A percentile compares a stretch with the other conserved stretches of the same genome.
phyloP scores from a whole-genome alignment of 257 asterid genomes.

The Lycium barbarum region DNA sequence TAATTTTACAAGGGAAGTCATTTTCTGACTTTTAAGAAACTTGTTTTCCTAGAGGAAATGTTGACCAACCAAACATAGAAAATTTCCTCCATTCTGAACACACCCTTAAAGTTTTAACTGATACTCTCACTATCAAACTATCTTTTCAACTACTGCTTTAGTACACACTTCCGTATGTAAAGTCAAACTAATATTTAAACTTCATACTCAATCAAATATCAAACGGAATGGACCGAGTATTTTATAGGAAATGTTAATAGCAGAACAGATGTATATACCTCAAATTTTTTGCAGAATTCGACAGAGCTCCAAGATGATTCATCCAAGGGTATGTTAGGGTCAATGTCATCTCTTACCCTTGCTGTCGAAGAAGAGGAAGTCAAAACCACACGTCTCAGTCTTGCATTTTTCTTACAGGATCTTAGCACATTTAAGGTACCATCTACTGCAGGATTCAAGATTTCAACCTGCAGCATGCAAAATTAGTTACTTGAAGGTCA shows the following conservation, averaged over 20 bases:
- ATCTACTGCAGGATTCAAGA: conserved; percentile 83
- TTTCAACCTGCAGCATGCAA: conserved; percentile 54
- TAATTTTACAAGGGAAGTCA: too few species aligned
- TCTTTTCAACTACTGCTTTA: not conserved
- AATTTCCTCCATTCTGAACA: too few species aligned
- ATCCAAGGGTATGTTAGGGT: conserved; percentile 57
- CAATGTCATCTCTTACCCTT: conserved; percentile 66
- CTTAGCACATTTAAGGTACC: conserved; percentile 88
- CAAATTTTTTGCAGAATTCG: conserved; percentile 64
- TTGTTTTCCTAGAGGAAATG: too few species aligned
- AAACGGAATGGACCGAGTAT: not conserved
- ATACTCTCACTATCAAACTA: not conserved
- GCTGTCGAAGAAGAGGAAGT: conserved; percentile 92
- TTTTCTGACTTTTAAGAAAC: too few species aligned
- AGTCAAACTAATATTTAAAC: not conserved
- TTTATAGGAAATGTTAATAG: not conserved
- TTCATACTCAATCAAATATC: not conserved
- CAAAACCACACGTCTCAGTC: conserved; percentile 74
- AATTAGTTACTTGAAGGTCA: not conserved
- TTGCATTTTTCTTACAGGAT: conserved; percentile 75
- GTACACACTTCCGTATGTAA: not conserved
- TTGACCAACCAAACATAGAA: too few species aligned
- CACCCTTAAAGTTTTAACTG: too few species aligned
- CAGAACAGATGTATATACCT: conserved; percentile 45
- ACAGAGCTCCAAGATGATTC: conserved; percentile 89